Evolutionary conservation across 2,329 filamentous ascomycete genomes (phyloP), one percentile per base, ranked within the genome.

Genomic region (Raffaelea deltoideospora): DNA sequence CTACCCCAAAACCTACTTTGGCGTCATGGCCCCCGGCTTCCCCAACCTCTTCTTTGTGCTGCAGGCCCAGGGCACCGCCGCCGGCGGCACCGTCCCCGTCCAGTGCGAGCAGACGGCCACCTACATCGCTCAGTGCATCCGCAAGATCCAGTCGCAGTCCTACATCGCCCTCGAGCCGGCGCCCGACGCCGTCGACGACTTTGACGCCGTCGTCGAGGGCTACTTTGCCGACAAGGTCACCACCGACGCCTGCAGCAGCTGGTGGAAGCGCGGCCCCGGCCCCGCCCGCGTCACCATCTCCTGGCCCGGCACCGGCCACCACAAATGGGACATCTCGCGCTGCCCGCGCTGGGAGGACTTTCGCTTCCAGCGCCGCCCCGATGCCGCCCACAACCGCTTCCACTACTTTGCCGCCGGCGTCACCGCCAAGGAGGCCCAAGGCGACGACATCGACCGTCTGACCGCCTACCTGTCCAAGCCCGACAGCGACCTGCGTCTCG

Each of bases 41-140:
- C 51, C 51, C 2, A 54, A 53, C 38, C 48, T 50, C 32, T 49
- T 54, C 35, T 48, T 50, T 30, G 37, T 48, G 10, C 29, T 40
- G 7, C 37, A 39, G 20, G 38, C 46, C 21, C 40, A 45, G 35
- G 23, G 40, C 30, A 41, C 42, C 24, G 39, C 39, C 19, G 14
- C 35, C 11, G 40, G 40, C 24, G 45, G 45, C 3, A 42, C 43
- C 2, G 33, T 46, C 10, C 44, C 45, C 2, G 35, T 45, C 20
- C 37, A 41, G 31, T 37, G 33, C 27, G 47, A 48, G 39, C 30
- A 37, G 11, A 30, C 40, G 21, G 35, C 40, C 10, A 41, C 42
- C 11, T 44, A 42, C 32, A 41, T 42, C 26, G 44, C 44, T 15
- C 38, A 42, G 19, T 35, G 41, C 21, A 37, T 48, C 15, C 40